Conservation (phyloP, 768 basidiomycete genomes). For the Brasilioporus rufonigricans region DNA sequence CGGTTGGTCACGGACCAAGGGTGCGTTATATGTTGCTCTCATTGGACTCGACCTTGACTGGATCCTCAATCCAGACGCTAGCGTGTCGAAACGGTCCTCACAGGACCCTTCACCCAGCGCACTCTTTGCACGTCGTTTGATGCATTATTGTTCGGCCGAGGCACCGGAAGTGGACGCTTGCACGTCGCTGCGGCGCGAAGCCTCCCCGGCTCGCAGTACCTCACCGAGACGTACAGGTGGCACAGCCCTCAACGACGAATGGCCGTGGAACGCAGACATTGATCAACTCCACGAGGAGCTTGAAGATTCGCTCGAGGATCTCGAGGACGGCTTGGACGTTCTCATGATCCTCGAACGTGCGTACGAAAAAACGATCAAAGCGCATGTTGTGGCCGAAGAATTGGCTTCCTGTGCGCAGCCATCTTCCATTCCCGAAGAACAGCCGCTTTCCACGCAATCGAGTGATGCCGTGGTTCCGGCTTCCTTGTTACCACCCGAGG, state of each 20-base stretch:
- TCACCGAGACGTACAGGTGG: slow-evolving; percentile 42
- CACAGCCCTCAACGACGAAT: slow-evolving; percentile 25
- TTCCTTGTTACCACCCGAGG: slow-evolving; percentile 12
- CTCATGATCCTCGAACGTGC: slow-evolving; percentile 68
- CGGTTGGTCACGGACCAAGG: slow-evolving; percentile 66
- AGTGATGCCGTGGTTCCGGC: background rate
- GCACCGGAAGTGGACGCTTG: slow-evolving; percentile 20
- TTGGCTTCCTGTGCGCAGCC: slow-evolving; percentile 6
- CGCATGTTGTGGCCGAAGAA: slow-evolving; percentile 47
- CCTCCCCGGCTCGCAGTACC: slow-evolving; percentile 40
- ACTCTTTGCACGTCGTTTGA: slow-evolving; percentile 73
- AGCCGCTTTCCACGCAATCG: background rate
- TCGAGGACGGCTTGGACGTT: slow-evolving; percentile 68
- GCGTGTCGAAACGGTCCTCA: slow-evolving; percentile 33
- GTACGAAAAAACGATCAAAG: slow-evolving; percentile 62
- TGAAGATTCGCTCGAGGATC: slow-evolving; percentile 52
- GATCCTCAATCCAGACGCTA: slow-evolving; percentile 12
- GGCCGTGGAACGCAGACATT: slow-evolving; percentile 31
- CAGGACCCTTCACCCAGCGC: slow-evolving; percentile 44
- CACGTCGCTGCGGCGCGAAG: slow-evolving; percentile 17
- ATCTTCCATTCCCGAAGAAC: slow-evolving; percentile 24
- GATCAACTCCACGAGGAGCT: slow-evolving; percentile 46
- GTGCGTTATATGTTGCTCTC: too few species aligned
- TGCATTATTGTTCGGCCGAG: slow-evolving; percentile 81
- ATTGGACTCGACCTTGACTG: background rate